These are phyloP conservation scores for Simmondsia chinensis DNA, from an alignment of 148 eudicot genomes.

Conservation along the genomic window DNA sequence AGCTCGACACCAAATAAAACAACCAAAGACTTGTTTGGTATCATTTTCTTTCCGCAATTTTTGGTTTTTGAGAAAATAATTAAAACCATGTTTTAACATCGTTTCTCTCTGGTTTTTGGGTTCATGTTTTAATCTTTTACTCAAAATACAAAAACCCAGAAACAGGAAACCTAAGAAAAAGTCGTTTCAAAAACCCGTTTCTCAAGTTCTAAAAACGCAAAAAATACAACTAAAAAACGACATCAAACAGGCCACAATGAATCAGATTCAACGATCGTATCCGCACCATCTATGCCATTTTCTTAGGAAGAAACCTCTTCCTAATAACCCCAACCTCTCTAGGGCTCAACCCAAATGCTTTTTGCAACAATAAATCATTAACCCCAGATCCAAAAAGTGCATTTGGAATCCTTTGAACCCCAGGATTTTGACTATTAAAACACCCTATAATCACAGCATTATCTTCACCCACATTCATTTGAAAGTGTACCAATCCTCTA, in stretches of 20 bases:
- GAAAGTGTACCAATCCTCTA: conserved; percentile 47
- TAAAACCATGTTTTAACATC: no score
- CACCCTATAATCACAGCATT: conserved; percentile 27
- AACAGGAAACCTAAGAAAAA: no score
- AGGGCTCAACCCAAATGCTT: conserved; percentile 22
- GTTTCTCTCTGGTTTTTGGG: no score
- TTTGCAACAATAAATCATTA: conserved; percentile 17
- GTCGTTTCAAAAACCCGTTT: no score
- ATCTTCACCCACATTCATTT: conserved; percentile 29
- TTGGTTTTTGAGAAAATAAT: no score
- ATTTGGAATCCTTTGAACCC: conserved; percentile 28
- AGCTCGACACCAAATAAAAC: no score
- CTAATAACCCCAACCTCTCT: conserved; percentile 13
- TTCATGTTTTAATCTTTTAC: no score
- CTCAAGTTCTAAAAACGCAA: no score
- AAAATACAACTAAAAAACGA: neutral
- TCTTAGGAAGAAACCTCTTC: conserved; percentile 18
- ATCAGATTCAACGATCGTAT: no score
- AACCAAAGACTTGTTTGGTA: no score
- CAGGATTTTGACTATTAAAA: conserved; percentile 44
- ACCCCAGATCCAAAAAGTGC: conserved; percentile 24
- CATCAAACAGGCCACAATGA: neutral
- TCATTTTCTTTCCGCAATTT: no score
- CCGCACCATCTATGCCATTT: neutral
- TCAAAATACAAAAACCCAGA: no score